Percentiles rank a stretch among this genome's conserved stretches.
These are phyloP conservation scores for Penicillium soppii DNA, from an alignment of 495 filamentous ascomycete genomes.

Conservation along the genomic window DNA sequence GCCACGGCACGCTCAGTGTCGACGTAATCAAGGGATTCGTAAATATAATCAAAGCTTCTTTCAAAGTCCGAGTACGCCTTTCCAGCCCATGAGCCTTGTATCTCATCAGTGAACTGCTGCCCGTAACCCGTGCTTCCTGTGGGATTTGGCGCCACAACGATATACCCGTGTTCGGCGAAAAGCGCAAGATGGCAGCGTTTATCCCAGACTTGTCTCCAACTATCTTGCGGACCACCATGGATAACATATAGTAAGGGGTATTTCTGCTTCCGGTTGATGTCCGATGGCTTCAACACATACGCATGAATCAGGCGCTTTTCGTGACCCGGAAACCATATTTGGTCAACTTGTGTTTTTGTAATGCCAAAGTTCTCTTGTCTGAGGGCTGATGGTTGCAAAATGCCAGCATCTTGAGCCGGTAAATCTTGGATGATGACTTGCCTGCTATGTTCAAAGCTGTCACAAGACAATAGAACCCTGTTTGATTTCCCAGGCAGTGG, in stretches of 20 bases:
- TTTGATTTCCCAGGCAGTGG: no score
- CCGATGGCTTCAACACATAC: constrained; percentile 74
- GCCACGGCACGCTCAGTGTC: constrained; percentile 74
- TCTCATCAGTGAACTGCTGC: constrained; percentile 72
- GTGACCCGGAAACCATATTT: no score
- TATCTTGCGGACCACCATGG: constrained; percentile 84
- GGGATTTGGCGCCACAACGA: constrained; percentile 81
- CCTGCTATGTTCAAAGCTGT: no score
- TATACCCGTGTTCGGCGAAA: constrained; percentile 88
- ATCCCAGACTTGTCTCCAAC: constrained; percentile 79
- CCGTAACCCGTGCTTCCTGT: constrained; percentile 86
- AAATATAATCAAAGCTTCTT: constrained; percentile 73
- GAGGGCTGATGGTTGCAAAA: no score
- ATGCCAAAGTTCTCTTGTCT: no score
- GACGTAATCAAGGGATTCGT: constrained; percentile 67
- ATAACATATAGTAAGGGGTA: constrained; percentile 83
- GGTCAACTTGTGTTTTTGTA: no score
- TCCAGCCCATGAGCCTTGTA: constrained; percentile 75
- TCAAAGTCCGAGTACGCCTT: constrained; percentile 74
- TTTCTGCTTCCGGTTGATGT: constrained; percentile 69
- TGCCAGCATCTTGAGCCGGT: no score
- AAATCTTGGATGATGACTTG: no score
- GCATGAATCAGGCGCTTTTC: constrained; percentile 65
- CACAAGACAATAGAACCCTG: no score
- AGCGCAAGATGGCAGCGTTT: constrained; percentile 88